A percentile compares a stretch with the other conserved stretches of the same genome.
phyloP scores from a whole-genome alignment of 1,284 basidiomycete species.

The Phlebopus sp. region DNA sequence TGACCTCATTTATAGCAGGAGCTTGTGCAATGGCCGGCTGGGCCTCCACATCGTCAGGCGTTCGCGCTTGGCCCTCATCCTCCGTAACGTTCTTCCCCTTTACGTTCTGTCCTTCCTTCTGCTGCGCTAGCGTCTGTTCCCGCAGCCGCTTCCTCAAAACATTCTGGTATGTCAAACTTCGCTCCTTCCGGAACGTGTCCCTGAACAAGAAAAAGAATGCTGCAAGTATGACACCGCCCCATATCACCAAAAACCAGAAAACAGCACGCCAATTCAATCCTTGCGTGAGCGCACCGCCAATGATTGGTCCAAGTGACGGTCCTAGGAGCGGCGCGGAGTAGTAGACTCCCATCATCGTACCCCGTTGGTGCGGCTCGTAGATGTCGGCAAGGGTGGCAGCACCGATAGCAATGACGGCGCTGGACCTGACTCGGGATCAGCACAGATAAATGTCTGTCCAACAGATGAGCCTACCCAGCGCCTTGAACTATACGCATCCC shows the following conservation, averaged over 20 bases:
- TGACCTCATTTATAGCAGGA: conserved; percentile 38
- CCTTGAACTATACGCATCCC: conserved; percentile 72
- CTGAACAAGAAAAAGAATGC: conserved; percentile 70
- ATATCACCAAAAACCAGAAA: conserved; percentile 79
- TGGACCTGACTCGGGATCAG: conserved; percentile 46
- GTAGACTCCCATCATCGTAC: conserved; percentile 79
- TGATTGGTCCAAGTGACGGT: conserved; percentile 67
- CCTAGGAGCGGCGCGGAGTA: conserved; percentile 64
- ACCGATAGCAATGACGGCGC: conserved; percentile 75
- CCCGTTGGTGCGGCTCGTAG: conserved; percentile 76
- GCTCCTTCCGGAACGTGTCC: conserved; percentile 81
- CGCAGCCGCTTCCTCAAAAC: conserved; percentile 39
- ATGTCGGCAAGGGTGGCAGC: conserved; percentile 83
- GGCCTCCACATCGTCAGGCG: conserved; percentile 22
- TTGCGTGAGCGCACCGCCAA: conserved; percentile 69
- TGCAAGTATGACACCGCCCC: conserved; percentile 54
- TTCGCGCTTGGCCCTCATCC: background rate
- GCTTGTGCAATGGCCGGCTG: conserved; percentile 9
- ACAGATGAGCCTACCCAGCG: conserved; percentile 43
- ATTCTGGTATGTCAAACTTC: conserved; percentile 71
- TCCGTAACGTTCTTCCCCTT: conserved; percentile 8
- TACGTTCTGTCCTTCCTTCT: conserved; percentile 12
- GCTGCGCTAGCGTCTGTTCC: conserved; percentile 1
- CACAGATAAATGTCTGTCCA: background rate
- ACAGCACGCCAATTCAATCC: conserved; percentile 75